Base-by-base conservation (phyloP, 1,139 yeast genomes). In the Lodderomyces oxycetoniae region DNA sequence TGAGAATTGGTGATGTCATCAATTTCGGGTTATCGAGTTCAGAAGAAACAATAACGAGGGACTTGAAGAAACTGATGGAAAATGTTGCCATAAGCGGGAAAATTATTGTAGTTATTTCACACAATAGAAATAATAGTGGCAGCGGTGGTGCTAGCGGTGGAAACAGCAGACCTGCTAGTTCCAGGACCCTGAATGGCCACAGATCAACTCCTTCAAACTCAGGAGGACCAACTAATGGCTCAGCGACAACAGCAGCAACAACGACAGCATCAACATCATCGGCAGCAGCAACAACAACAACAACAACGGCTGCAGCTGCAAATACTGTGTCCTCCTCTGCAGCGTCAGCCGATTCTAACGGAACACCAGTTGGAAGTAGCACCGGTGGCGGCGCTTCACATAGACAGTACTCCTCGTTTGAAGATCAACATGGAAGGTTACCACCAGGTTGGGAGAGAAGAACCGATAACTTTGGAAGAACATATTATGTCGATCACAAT, bases 401-500 rank as follows among this genome's bases (percentile, higher is more conserved):
- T 48, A 73, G 87, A 53, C 91, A 81, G 47, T 82, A 79, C 49
- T 84, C 95, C 2, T 86, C 97, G 2, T 91, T 91, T 56, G 98
- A 91, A 60, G 99, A 91, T 61, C 97, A 91, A 55, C 78, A 80
- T 50, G 99, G 99, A 32, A 74, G 96, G 51, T 70, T 91, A 47
- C 99, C 98, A 4, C 86, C 96, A 3, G 99, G 99, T 3, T 91
- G 98, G 98, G 99, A 91, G 61, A 79, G 98, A 49, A 78, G 97
- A 59, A 89, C 97, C 1, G 99, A 91, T 59, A 88, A 88, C 56
- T 85, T 88, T 51, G 98, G 98, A 21, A 78, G 99, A 53, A 91
- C 97, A 1, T 91, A 93, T 60, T 91, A 91, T 56, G 98, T 91
- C 28, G 99, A 91, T 61, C 99, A 91, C 63, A 89, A 89, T 58